Base-by-base conservation (phyloP, 805 yeast genomes). In the Priceomyces fermenticarens region DNA sequence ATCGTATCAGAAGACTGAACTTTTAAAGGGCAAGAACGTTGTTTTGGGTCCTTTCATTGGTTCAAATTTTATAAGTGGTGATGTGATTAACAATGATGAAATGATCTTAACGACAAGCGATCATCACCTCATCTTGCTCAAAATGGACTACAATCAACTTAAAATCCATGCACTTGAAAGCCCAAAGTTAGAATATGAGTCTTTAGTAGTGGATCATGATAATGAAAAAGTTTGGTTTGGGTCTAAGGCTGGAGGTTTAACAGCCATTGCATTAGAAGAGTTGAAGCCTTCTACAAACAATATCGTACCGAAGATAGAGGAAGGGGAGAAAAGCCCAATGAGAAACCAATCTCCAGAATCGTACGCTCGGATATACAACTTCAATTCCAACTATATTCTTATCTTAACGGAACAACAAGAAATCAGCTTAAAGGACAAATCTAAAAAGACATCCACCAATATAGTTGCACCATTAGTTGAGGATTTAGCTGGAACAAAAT, bases 1-100 rank as follows among this genome's bases (percentile, higher is more conserved):
- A 13, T 30, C 27, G 2, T 36, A 40, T 25, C 16, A 11, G 3
- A 51, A 48, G 20, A 52, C 49, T 4, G 38, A 44, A 10, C 61
- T 67, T 7, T 58, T 85, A 7, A 67, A 67, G 35, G 89, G 90
- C 0, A 71, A 83, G 40, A 84, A 77, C 48, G 79, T 78, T 1
- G 62, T 83, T 0, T 58, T 84, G 33, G 83, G 82, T 1, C 57
- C 57, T 5, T 66, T 65, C 29, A 59, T 79, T 11, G 71, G 73
- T 42, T 65, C 72, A n/a, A 72, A 70, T 40, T 83, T 83, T 51
- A 65, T 75, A 3, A 65, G 68, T 16, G 66, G 65, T 2, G 49
- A 60, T 20, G 47, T 62, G 6, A 39, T 69, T 20, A 65, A 61
- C 41, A 55, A 49, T 13, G 63, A 62, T n/a, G 73, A 72, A 36